Percentiles rank a stretch among this genome's conserved stretches.
Evolutionary conservation across 257 asterid species (phyloP).

Genomic region (Nicotiana noctiflora): DNA sequence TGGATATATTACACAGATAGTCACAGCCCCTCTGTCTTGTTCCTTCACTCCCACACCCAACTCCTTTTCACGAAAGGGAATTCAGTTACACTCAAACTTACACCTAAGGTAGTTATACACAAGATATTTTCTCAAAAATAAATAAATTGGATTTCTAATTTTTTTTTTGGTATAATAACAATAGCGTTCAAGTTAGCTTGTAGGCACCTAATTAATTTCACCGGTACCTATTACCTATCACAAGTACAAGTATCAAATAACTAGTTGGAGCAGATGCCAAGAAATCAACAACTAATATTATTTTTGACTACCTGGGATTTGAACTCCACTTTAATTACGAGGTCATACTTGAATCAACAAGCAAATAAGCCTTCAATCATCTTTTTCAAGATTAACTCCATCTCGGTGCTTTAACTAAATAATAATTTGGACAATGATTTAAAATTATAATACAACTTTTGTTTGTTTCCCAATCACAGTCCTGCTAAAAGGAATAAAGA

Average conservation of each 20-base stretch:
- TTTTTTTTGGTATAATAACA: too few relatives aligned
- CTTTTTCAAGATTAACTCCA: neutral
- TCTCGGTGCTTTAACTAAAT: neutral
- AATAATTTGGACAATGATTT: conserved; percentile 1
- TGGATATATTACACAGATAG: conserved; percentile 35
- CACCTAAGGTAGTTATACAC: neutral
- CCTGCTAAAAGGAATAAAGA: neutral
- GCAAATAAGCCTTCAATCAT: neutral
- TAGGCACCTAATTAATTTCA: too few relatives aligned
- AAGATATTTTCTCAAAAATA: neutral
- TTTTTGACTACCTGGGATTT: too few relatives aligned
- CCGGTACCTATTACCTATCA: too few relatives aligned
- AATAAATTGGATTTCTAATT: too few relatives aligned
- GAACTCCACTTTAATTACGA: too few relatives aligned
- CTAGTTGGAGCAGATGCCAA: too few relatives aligned
- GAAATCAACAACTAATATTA: too few relatives aligned
- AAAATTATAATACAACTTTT: conserved; percentile 6
- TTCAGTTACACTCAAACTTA: conserved; percentile 30
- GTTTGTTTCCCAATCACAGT: conserved; percentile 2
- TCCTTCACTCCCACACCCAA: conserved; percentile 36
- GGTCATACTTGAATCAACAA: neutral
- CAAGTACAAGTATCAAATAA: too few relatives aligned
- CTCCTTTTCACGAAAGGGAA: conserved; percentile 57
- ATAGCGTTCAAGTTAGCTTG: too few relatives aligned
- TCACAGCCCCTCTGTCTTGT: conserved; percentile 31